Conservation (phyloP, 164 flowering plant species). For the Pachysandra terminalis region DNA sequence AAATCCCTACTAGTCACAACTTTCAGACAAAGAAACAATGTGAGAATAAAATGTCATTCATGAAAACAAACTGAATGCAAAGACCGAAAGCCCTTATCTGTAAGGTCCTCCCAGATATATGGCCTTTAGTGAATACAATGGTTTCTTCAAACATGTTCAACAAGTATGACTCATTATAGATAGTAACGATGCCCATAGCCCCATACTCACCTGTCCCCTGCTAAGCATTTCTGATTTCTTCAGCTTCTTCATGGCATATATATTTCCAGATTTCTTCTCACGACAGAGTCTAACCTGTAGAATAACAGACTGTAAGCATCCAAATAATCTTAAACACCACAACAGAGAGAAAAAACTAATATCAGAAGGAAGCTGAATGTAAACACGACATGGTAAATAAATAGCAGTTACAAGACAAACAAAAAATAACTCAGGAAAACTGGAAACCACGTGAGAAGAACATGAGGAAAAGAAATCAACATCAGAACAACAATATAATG, state of each 20-base stretch:
- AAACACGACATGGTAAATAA: not conserved
- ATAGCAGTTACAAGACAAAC: not conserved
- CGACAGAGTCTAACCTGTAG: slow-evolving; percentile 83
- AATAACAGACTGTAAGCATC: slow-evolving; percentile 15
- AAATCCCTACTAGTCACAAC: no score
- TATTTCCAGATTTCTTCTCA: slow-evolving; percentile 73
- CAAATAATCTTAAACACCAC: not conserved
- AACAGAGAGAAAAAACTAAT: not conserved
- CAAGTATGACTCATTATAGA: not conserved
- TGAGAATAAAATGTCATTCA: no score
- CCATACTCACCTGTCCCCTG: slow-evolving; percentile 84
- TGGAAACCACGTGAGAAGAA: not conserved
- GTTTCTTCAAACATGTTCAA: not conserved
- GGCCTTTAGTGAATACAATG: not conserved
- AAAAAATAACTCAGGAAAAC: not conserved
- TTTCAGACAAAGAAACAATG: no score
- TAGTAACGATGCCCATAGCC: not conserved
- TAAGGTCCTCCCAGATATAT: no score
- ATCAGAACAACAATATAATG: no score
- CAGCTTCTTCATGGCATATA: slow-evolving; percentile 95
- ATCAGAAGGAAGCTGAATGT: not conserved
- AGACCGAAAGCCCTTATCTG: no score
- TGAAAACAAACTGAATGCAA: no score
- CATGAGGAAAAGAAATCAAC: not conserved
- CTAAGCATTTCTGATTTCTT: slow-evolving; percentile 96